Evolutionary conservation across 495 filamentous ascomycete genomes (phyloP).

Genomic region (Penicillium paxilli): DNA sequence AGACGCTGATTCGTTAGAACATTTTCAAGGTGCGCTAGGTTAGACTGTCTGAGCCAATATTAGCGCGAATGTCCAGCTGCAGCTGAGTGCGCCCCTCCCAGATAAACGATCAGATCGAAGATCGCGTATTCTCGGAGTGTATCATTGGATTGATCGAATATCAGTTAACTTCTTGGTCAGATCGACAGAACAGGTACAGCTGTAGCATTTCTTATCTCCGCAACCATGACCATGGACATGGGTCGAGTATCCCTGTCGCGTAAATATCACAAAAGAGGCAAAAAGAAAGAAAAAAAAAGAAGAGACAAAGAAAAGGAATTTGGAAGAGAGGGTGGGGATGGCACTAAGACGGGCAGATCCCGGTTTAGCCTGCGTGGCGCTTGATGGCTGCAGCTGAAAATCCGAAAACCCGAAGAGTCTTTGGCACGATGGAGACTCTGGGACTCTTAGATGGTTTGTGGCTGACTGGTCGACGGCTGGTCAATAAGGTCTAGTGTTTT

Average conservation of each 20-base stretch:
- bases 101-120: conserved; percentile 4
- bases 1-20: conserved; percentile 14
- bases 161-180: no score
- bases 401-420: neutral
- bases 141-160: conserved; percentile 13
- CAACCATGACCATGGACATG: conserved; percentile 10
- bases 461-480: conserved; percentile 20
- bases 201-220: conserved; percentile 7
- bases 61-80: conserved; percentile 21
- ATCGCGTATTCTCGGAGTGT: neutral
- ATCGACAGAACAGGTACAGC: neutral
- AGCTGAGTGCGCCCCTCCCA: conserved; percentile 14
- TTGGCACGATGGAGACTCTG: no score
- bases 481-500: neutral
- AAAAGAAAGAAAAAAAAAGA: neutral
- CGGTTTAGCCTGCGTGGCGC: conserved; percentile 28
- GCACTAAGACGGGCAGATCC: conserved; percentile 6
- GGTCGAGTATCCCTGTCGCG: conserved; percentile 1
- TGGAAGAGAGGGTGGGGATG: neutral
- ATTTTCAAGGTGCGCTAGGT: no score
- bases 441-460: conserved; percentile 8
- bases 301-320: neutral
- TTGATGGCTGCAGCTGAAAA: conserved; percentile 35
- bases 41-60: neutral
- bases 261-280: neutral